phyloP scores from a whole-genome alignment of 2,329 filamentous ascomycete species.

The Fusarium incarnatum region DNA sequence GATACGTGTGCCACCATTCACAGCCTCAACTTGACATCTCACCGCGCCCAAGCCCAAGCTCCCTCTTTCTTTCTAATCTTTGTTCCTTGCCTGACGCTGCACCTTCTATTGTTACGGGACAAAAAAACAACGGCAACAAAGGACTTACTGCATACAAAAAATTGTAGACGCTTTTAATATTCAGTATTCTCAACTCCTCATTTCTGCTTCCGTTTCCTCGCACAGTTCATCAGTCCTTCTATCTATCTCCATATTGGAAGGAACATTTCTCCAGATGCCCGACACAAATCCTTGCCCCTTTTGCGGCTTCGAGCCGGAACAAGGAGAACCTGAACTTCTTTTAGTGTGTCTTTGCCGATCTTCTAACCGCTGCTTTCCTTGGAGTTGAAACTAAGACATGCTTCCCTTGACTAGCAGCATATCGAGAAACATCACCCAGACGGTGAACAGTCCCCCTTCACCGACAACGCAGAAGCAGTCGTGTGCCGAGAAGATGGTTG shows the following conservation, averaged over 20 bases:
- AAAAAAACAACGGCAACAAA: slow-evolving; percentile 1
- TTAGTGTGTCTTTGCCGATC: slow-evolving; percentile 45
- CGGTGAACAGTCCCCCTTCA: slow-evolving; percentile 28
- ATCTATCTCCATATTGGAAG: background rate
- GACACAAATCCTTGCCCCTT: slow-evolving; percentile 49
- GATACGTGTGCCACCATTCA: slow-evolving; percentile 34
- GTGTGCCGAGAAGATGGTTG: slow-evolving; percentile 60
- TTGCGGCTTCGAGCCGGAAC: slow-evolving; percentile 49
- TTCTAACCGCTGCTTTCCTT: slow-evolving; percentile 4
- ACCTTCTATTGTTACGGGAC: background rate
- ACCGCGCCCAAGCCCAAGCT: slow-evolving; percentile 8
- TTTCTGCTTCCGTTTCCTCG: background rate
- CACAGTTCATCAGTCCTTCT: background rate
- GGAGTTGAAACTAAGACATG: slow-evolving; percentile 28
- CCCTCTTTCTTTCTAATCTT: slow-evolving; percentile 6
- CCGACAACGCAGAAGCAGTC: slow-evolving; percentile 16
- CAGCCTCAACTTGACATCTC: slow-evolving; percentile 35
- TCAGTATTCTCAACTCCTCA: background rate
- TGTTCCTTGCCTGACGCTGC: slow-evolving; percentile 13
- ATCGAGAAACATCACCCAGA: slow-evolving; percentile 47
- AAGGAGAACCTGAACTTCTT: slow-evolving; percentile 52
- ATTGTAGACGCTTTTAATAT: slow-evolving; percentile 2
- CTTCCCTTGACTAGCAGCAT: slow-evolving; percentile 45
- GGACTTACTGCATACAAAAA: background rate
- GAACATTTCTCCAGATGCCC: slow-evolving; percentile 18